Evolutionary conservation across 495 filamentous ascomycete species (phyloP), one percentile per base, ranked within the genome.

Genomic region (Xylaria acuta): DNA sequence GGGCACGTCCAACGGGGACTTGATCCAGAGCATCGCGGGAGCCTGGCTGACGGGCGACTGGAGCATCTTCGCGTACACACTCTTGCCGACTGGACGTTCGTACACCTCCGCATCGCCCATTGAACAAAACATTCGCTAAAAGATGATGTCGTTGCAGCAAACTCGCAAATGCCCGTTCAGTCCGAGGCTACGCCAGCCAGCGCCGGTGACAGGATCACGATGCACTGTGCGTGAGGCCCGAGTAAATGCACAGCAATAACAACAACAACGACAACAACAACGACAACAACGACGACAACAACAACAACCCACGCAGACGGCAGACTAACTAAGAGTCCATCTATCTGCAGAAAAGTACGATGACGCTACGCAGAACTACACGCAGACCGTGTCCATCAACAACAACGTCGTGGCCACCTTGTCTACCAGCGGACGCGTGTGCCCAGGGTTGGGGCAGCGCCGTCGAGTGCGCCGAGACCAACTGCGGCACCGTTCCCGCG

Each of bases 401-500:
- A 74, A 74, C 64, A 67, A 65, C 51, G 74, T 73, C 20, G 81
- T 83, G 20, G 82, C 81, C 3, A 81, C 78, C 1, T 73, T 84
- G 75, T 56, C 53, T 25, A 56, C 53, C 27, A 56, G 53, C 53
- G 53, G n/a, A 56, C 12, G 53, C 14, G 2, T 9, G 32, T 56
- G 53, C 81, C 45, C 73, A 80, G 69, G 80, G 79, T 69, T 83
- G 81, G 81, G 82, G 80, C 20, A 82, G 78, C 67, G 77, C 82
- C 8, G 79, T 84, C 4, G 82, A 84, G 62, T 84, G 82, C 45
- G 78, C 79, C 30, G 75, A 75, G 38, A 60, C 72, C 20, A 75
- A 81, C 74, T 83, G 82, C 74, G 80, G 82, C 58, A 81, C 77
- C 70, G 75, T 84, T 62, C 73, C 74, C 45, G 78, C 76, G 59